Percentiles rank a stretch among this genome's conserved stretches.
phyloP scores from a whole-genome alignment of 495 filamentous ascomycete species.

The Aspergillus bertholletiae region DNA sequence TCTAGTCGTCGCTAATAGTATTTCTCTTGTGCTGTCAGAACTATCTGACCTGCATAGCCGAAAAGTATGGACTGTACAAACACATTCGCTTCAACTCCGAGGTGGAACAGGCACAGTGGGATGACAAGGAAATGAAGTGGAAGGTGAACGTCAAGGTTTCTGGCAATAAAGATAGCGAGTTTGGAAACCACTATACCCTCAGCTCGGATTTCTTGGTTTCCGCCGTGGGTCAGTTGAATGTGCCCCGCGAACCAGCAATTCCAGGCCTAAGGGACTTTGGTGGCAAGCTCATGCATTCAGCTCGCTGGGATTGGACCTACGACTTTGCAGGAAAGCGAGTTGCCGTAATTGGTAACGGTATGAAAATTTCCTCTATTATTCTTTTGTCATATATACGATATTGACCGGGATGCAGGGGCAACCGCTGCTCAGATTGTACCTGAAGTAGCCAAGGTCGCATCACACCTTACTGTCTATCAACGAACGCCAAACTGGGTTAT shows the following conservation, averaged over 20 bases:
- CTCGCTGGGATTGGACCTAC: conserved; percentile 49
- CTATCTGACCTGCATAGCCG: conserved; percentile 55
- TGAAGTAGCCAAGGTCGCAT: conserved; percentile 51
- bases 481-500: conserved; percentile 67
- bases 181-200: conserved; percentile 37
- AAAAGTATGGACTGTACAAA: conserved; percentile 56
- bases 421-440: conserved; percentile 70
- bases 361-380: not conserved
- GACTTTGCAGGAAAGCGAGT: conserved; percentile 49
- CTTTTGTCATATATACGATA: not conserved
- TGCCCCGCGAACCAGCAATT: conserved; percentile 56
- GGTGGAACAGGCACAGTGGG: conserved; percentile 53
- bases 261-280: conserved; percentile 53
- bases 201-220: conserved; percentile 58
- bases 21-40: conserved; percentile 26
- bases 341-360: conserved; percentile 54
- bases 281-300: conserved; percentile 55
- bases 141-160: conserved; percentile 37
- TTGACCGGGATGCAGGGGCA: conserved; percentile 48
- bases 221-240: conserved; percentile 63
- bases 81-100: conserved; percentile 54
- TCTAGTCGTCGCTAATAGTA: too few species aligned
- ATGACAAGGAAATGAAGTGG: conserved; percentile 54
- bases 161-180: conserved; percentile 47
- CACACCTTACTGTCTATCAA: conserved; percentile 60